phyloP scores from a whole-genome alignment of 495 filamentous ascomycete species.

The Neurospora sp. region DNA sequence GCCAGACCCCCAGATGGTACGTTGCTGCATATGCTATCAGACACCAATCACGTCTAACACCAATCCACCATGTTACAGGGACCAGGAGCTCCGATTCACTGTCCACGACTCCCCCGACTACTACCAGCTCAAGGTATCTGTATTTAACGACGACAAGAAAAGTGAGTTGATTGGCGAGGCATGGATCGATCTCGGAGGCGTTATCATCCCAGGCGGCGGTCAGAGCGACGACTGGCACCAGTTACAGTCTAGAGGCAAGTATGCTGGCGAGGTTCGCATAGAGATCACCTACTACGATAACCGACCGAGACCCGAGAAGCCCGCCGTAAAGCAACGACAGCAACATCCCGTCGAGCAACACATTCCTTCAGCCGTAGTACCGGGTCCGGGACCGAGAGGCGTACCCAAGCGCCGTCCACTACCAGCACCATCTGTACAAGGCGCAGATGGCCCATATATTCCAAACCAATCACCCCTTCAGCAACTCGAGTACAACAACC shows the following conservation, averaged over 20 bases:
- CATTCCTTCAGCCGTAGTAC: background rate
- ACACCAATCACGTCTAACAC: slow-evolving; percentile 7
- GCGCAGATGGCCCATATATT: slow-evolving; percentile 13
- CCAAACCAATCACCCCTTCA: slow-evolving; percentile 34
- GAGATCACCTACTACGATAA: slow-evolving; percentile 96
- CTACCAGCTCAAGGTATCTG: slow-evolving; percentile 82
- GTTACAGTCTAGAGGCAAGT: slow-evolving; percentile 79
- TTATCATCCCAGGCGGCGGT: slow-evolving; percentile 78
- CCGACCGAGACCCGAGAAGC: slow-evolving; percentile 63
- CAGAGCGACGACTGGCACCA: slow-evolving; percentile 89
- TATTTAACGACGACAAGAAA: slow-evolving; percentile 96
- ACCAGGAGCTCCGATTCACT: slow-evolving; percentile 90
- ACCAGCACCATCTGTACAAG: slow-evolving; percentile 36
- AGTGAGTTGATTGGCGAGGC: slow-evolving; percentile 92
- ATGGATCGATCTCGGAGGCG: slow-evolving; percentile 71
- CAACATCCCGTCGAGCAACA: background rate
- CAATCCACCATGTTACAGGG: slow-evolving; percentile 44
- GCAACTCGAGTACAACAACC: slow-evolving; percentile 33
- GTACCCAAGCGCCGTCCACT: slow-evolving; percentile 64
- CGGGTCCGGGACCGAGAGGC: slow-evolving; percentile 31
- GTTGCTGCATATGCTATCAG: slow-evolving; percentile 14
- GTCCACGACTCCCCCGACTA: slow-evolving; percentile 97
- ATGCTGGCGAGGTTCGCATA: slow-evolving; percentile 87
- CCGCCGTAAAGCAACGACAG: slow-evolving; percentile 39
- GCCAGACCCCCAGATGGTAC: slow-evolving; percentile 93